Evolutionary conservation across 2,329 filamentous ascomycete genomes (phyloP).

Genomic region (Dendryphion nanum): DNA sequence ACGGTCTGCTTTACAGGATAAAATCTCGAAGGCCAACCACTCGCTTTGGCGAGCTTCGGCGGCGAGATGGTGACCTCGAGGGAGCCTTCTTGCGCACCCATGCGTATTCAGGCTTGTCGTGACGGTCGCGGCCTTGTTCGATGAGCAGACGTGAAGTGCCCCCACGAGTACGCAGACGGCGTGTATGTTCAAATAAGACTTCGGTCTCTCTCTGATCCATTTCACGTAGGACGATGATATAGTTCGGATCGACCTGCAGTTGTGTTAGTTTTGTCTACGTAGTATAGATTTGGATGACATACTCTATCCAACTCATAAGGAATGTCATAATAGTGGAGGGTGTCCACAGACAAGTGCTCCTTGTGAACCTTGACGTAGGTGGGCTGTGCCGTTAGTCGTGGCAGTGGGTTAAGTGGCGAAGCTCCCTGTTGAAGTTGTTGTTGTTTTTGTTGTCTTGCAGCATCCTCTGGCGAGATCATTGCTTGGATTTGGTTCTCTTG

Average conservation of each 20-base stretch:
- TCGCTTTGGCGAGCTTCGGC: conserved; percentile 26
- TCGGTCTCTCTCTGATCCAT: conserved; percentile 50
- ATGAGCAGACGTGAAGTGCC: conserved; percentile 39
- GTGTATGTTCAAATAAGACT: conserved; percentile 51
- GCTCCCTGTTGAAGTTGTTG: conserved; percentile 16
- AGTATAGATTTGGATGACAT: conserved; percentile 23
- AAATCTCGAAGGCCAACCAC: conserved; percentile 33
- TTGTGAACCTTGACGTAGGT: conserved; percentile 50
- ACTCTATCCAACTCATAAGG: conserved; percentile 50
- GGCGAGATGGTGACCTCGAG: conserved; percentile 30
- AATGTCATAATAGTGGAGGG: conserved; percentile 48
- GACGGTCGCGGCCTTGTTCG: conserved; percentile 37
- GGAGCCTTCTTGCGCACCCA: conserved; percentile 39
- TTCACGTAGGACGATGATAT: conserved; percentile 51
- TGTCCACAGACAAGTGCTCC: conserved; percentile 47
- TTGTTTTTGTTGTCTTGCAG: conserved; percentile 34
- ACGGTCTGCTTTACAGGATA: too few relatives aligned
- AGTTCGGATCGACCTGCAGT: conserved; percentile 43
- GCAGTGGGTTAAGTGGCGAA: conserved; percentile 29
- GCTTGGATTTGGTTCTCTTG: conserved; percentile 49
- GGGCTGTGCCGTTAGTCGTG: conserved; percentile 34
- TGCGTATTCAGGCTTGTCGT: conserved; percentile 44
- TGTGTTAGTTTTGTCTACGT: conserved; percentile 6
- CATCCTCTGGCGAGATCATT: conserved; percentile 48
- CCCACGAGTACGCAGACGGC: conserved; percentile 39